These are phyloP conservation scores for Phyllosticta capitalensis DNA, from an alignment of 2,329 filamentous ascomycete species.

Conservation along the genomic window DNA sequence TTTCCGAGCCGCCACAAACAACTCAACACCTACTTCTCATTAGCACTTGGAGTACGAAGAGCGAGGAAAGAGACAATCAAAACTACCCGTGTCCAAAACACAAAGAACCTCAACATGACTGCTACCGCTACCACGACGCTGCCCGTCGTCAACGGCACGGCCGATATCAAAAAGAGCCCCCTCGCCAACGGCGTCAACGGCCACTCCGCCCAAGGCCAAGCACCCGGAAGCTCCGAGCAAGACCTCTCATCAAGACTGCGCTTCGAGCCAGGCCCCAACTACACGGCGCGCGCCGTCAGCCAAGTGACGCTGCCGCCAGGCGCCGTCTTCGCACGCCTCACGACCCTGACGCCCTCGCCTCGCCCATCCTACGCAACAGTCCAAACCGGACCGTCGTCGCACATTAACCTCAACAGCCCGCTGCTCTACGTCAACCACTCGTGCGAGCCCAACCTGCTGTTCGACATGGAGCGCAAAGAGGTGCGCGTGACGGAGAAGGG, in stretches of 20 bases:
- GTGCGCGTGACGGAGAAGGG: conserved; percentile 45
- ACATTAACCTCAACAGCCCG: conserved; percentile 49
- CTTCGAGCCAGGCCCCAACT: conserved; percentile 30
- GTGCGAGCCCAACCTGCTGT: conserved; percentile 43
- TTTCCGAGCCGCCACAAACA: conserved; percentile 63
- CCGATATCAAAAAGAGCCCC: not conserved
- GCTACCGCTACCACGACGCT: conserved; percentile 5
- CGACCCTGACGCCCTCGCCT: conserved; percentile 33
- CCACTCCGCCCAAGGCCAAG: not conserved
- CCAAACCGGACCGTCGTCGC: conserved; percentile 38
- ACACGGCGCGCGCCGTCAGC: conserved; percentile 37
- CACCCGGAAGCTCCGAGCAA: conserved; percentile 2
- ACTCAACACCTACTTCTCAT: conserved; percentile 72
- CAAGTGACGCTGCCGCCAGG: conserved; percentile 41
- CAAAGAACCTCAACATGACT: not conserved
- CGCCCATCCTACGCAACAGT: conserved; percentile 43
- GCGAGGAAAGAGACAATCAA: not conserved
- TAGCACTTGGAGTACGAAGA: not conserved
- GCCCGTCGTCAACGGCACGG: conserved; percentile 4
- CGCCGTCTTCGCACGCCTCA: conserved; percentile 42
- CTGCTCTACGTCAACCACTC: conserved; percentile 50
- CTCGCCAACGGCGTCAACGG: not conserved
- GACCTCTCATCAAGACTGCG: conserved; percentile 30
- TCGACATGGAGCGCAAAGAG: conserved; percentile 41
- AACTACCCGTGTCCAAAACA: not conserved